Percentiles rank a stretch among this genome's conserved stretches.
phyloP scores from a whole-genome alignment of 192 early-diverging fungal species.

The Pilobolus umbonatus region DNA sequence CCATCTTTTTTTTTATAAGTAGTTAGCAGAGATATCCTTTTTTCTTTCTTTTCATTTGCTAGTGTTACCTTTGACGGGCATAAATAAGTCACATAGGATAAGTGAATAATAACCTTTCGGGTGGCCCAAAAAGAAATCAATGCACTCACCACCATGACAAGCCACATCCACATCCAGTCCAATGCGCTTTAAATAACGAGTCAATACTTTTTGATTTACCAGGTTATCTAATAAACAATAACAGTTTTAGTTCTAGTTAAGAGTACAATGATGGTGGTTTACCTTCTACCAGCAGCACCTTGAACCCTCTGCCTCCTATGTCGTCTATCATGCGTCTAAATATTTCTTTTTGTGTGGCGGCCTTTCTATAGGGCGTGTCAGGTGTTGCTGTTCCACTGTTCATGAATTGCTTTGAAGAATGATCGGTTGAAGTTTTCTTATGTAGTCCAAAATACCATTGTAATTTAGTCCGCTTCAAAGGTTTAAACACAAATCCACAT shows the following conservation, averaged over 20 bases:
- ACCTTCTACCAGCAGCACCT: constrained; percentile 50
- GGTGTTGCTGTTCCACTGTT: constrained; percentile 1
- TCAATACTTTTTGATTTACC: constrained; percentile 55
- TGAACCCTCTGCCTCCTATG: constrained; percentile 43
- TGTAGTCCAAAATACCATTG: constrained; percentile 39
- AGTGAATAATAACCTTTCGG: constrained; percentile 43
- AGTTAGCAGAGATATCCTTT: not conserved
- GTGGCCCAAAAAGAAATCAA: constrained; percentile 39
- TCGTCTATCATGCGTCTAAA: constrained; percentile 48
- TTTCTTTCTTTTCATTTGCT: not conserved
- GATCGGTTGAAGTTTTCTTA: constrained; percentile 10
- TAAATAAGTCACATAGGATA: constrained; percentile 54
- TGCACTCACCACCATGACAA: constrained; percentile 42
- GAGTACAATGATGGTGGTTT: not conserved
- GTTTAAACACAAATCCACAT: constrained; percentile 54
- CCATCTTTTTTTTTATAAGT: constrained; percentile 36
- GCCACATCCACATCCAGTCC: constrained; percentile 44
- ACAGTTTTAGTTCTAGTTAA: not conserved
- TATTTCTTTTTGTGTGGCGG: constrained; percentile 43
- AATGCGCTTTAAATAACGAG: constrained; percentile 41
- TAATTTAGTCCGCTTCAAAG: constrained; percentile 47
- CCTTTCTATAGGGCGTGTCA: constrained; percentile 41
- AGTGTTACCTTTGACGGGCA: constrained; percentile 55
- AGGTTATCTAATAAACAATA: constrained; percentile 39
- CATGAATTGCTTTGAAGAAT: not conserved